phyloP scores from a whole-genome alignment of 129 eudicot species.

The Arctium lappa region DNA sequence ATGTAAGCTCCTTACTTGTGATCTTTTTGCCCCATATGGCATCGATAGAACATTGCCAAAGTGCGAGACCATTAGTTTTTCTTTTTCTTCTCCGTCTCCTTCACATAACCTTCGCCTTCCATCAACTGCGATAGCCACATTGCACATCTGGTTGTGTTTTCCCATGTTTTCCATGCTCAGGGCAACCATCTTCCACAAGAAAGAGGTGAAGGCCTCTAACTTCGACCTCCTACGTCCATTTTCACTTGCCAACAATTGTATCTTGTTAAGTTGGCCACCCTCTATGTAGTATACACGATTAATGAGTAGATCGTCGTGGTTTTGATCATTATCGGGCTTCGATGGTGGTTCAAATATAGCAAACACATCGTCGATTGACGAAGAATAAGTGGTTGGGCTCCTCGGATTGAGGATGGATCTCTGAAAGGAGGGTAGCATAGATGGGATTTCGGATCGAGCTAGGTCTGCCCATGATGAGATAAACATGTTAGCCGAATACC shows the following conservation, averaged over 20 bases:
- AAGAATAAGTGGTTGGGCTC: conserved; percentile 26
- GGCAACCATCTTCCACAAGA: conserved; percentile 23
- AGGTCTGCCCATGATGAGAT: conserved; percentile 56
- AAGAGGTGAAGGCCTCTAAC: conserved; percentile 38
- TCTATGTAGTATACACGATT: conserved; percentile 34
- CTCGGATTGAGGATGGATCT: conserved; percentile 56
- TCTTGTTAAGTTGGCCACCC: conserved; percentile 25
- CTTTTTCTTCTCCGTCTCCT: conserved; percentile 35
- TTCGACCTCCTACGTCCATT: conserved; percentile 33
- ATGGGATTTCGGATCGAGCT: conserved; percentile 27
- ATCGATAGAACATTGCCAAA: conserved; percentile 62
- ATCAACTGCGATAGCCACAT: conserved; percentile 52
- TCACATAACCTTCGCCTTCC: conserved; percentile 43
- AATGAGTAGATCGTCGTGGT: conserved; percentile 4
- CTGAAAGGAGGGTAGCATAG: conserved; percentile 40
- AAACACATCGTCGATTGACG: conserved; percentile 15
- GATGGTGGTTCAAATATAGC: conserved; percentile 10
- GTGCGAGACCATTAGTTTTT: conserved; percentile 23
- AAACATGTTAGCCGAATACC: conserved; percentile 67
- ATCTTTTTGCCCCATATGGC: conserved; percentile 46
- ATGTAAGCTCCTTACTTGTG: background rate
- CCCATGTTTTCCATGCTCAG: conserved; percentile 5
- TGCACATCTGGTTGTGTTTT: conserved; percentile 12
- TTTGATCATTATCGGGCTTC: background rate
- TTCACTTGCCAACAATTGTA: conserved; percentile 34